Evolutionary conservation across 352 stramenopile genomes (phyloP).

Genomic region (Pythium volutum): DNA sequence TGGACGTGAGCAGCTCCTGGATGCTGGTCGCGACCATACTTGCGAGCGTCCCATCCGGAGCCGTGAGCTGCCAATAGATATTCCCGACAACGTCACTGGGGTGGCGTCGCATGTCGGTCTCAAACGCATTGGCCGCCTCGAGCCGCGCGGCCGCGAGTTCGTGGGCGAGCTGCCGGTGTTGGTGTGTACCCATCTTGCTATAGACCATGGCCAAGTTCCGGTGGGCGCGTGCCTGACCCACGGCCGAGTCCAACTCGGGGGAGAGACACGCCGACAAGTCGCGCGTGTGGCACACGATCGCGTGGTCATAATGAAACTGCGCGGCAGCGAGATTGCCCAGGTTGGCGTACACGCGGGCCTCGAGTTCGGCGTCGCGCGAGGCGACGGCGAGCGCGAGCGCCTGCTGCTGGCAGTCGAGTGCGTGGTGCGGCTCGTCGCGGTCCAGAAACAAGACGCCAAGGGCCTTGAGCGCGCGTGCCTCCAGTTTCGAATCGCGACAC

Average conservation of each 20-base stretch:
- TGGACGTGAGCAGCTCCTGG: conserved; percentile 28
- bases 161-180: conserved; percentile 25
- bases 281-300: conserved; percentile 56
- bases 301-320: conserved; percentile 51
- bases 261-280: conserved; percentile 45
- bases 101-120: conserved; percentile 49
- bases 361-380: conserved; percentile 54
- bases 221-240: conserved; percentile 59
- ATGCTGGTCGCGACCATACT: conserved; percentile 37
- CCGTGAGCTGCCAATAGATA: conserved; percentile 55
- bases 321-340: conserved; percentile 64
- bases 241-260: conserved; percentile 37
- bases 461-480: conserved; percentile 58
- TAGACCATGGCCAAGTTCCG: conserved; percentile 69
- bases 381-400: conserved; percentile 48
- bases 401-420: conserved; percentile 63
- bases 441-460: conserved; percentile 64
- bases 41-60: conserved; percentile 36
- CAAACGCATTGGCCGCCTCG: conserved; percentile 34
- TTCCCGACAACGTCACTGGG: conserved; percentile 46
- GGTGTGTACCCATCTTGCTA: conserved; percentile 31
- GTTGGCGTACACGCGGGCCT: conserved; percentile 74
- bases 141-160: conserved; percentile 25
- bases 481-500: conserved; percentile 35
- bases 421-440: conserved; percentile 32